Evolutionary conservation across 2,329 filamentous ascomycete genomes (phyloP).

Genomic region (Fusarium dlaminii): DNA sequence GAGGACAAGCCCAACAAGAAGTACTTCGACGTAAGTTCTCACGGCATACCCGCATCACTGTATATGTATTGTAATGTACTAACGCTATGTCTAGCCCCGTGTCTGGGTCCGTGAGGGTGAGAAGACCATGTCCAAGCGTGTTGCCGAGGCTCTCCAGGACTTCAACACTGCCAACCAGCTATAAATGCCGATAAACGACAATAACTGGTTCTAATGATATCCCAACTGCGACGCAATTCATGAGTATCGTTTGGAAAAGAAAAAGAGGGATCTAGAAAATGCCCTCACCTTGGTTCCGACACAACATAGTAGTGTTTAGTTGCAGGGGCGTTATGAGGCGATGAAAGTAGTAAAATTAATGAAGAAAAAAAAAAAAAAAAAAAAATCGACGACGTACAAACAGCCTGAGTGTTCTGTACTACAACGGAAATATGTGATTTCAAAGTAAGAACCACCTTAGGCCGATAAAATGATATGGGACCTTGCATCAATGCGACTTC

Average conservation of each 20-base stretch:
- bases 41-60: background rate
- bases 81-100: constrained; percentile 68
- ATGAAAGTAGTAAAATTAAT: constrained; percentile 41
- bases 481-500: background rate
- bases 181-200: constrained; percentile 38
- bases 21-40: constrained; percentile 69
- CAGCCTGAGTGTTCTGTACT: background rate
- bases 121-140: constrained; percentile 91
- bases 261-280: constrained; percentile 10
- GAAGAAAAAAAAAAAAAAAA: constrained; percentile 34
- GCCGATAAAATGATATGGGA: background rate
- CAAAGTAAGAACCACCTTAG: background rate
- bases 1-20: constrained; percentile 99
- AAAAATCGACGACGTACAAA: constrained; percentile 32
- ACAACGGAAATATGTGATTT: background rate
- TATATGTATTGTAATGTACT: background rate
- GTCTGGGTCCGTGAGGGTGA: constrained; percentile 97
- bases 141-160: constrained; percentile 84
- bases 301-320: constrained; percentile 29
- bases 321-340: constrained; percentile 27
- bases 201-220: constrained; percentile 29
- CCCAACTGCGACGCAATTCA: constrained; percentile 22
- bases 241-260: constrained; percentile 28
- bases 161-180: constrained; percentile 71
- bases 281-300: constrained; percentile 17